Evolutionary conservation across 441 rosid species (phyloP).

Genomic region (Populus hybrid): DNA sequence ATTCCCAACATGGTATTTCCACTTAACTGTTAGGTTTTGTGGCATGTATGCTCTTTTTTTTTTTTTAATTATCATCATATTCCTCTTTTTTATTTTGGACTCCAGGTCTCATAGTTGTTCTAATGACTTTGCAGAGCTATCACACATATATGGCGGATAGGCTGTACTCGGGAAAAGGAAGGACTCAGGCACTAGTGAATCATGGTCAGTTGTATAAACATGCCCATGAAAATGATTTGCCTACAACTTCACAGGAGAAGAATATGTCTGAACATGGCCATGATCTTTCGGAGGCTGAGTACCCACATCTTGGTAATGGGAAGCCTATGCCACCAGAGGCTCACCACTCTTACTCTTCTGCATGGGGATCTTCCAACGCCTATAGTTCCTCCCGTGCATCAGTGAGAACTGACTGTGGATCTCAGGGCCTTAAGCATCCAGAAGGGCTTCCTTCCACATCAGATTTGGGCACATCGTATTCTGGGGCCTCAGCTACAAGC

Average conservation of each 20-base stretch:
- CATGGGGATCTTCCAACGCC: constrained; percentile 21
- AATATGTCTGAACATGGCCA: constrained; percentile 7
- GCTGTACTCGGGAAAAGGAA: constrained; percentile 15
- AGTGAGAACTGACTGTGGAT: constrained; percentile 4
- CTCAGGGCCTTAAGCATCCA: not conserved
- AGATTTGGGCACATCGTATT: not conserved
- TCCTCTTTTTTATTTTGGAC: not conserved
- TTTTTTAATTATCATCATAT: too few species aligned
- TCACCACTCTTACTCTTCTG: constrained; percentile 4
- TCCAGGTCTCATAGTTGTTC: not conserved
- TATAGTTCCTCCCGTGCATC: not conserved
- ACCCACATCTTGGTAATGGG: constrained; percentile 23
- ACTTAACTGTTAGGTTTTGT: not conserved
- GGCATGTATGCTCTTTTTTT: not conserved
- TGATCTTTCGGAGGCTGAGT: constrained; percentile 25
- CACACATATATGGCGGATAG: constrained; percentile 12
- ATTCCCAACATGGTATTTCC: constrained; percentile 69
- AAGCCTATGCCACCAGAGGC: constrained; percentile 7
- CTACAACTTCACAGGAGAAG: not conserved
- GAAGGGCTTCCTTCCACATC: not conserved
- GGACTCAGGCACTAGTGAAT: constrained; percentile 12
- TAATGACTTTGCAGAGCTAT: constrained; percentile 26
- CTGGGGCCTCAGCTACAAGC: constrained; percentile 8
- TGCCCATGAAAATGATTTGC: constrained; percentile 10
- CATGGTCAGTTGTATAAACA: constrained; percentile 9